Base-by-base conservation (phyloP, 129 eudicot species). In the Artemisia argyi region DNA sequence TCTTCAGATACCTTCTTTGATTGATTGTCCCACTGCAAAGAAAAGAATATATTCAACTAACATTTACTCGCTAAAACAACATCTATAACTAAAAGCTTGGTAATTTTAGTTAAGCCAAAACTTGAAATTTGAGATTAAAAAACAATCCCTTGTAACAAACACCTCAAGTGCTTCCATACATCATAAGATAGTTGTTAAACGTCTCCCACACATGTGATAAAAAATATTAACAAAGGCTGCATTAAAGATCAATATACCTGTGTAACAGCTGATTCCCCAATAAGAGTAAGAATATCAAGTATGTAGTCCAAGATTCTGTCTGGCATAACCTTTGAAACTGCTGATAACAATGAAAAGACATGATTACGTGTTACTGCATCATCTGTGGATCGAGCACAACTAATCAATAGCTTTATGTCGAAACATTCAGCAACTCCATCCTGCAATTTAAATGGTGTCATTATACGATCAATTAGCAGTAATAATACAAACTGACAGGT, bases 1-100 rank as follows among this genome's bases (percentile, higher is more conserved):
- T 81, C 96, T 66, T 94, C 98, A 88, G 85, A 88, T 35, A 86
- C 96, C 56, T 76, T 87, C 74, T 72, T 88, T 13, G 96, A 94
- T 70, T 87, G 85, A 73, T 76, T 75, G 65, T 94, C 97, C 81
- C 86, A 77, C 97, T 91, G 53, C 79, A 73, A 61, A 77, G 20
- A 78, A 60, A 47, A 11, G 12, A 56, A 73, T 6, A 14, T 57
- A 24, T 11, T 26, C 51, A 66, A 39, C 11, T 7, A 39, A 39
- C 9, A 7, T 1, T 7, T 39, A 39, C 46, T 39, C 9, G 46
- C 46, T 1, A 39, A 39, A 39, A 39, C 46, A 7, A 39, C 46
- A 39, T 39, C 46, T 39, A 39, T 39, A 39, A 39, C 10, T 8
- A 39, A 39, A 8, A 7, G 46, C 46, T 39, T 39, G 46, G 46